phyloP scores from a whole-genome alignment of 108 stramenopile genomes.

The Stephanodiscus minutulus region DNA sequence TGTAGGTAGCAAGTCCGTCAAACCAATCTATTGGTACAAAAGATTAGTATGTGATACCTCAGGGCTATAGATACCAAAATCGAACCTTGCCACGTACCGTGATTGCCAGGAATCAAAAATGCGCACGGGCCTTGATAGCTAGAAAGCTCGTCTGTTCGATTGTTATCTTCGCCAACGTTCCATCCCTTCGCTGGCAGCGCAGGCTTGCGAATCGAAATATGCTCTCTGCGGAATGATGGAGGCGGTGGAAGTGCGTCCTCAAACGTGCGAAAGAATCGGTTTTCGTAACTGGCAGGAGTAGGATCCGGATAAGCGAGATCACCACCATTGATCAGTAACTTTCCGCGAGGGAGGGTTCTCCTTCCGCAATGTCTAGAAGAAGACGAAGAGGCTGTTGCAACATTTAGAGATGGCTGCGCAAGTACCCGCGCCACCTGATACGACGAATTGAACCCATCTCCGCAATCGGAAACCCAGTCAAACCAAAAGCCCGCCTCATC shows the following conservation, averaged over 20 bases:
- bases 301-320: constrained; percentile 72
- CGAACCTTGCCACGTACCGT: too few relatives aligned
- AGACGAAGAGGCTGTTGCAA: constrained; percentile 18
- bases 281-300: constrained; percentile 50
- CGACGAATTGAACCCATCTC: constrained; percentile 67
- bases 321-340: constrained; percentile 64
- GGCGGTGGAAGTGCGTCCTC: constrained; percentile 70
- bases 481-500: constrained; percentile 54
- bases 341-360: constrained; percentile 52
- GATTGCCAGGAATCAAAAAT: constrained; percentile 59
- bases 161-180: constrained; percentile 8
- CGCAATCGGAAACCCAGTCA: constrained; percentile 67
- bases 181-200: constrained; percentile 57
- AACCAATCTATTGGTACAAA: too few relatives aligned
- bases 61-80: too few relatives aligned
- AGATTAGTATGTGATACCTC: too few relatives aligned
- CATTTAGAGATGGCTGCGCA: constrained; percentile 58
- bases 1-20: constrained; percentile 65
- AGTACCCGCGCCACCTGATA: constrained; percentile 61
- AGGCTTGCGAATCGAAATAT: constrained; percentile 59
- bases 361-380: constrained; percentile 10
- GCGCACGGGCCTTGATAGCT: constrained; percentile 32
- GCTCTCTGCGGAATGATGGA: constrained; percentile 47
- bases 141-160: constrained; percentile 12
- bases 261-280: constrained; percentile 63